A percentile compares a stretch with the other conserved stretches of the same genome.
These are phyloP conservation scores for Beauveria sp. DNA, from an alignment of 2,329 filamentous ascomycete species.

Conservation along the genomic window DNA sequence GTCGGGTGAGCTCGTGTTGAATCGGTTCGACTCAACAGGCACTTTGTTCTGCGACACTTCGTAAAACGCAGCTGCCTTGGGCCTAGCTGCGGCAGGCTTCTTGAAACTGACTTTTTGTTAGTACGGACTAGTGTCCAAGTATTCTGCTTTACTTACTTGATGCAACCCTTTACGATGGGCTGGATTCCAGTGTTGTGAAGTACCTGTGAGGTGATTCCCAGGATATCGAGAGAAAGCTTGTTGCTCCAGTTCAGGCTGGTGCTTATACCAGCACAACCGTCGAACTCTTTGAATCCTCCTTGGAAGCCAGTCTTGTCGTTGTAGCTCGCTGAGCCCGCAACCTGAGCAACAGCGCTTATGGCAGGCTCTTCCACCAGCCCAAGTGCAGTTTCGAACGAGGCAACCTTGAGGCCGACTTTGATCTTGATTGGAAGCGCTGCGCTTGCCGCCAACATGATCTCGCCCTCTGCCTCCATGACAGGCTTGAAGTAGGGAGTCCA, in stretches of 20 bases:
- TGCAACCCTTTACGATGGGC: slow-evolving; percentile 16
- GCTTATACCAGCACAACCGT: slow-evolving; percentile 21
- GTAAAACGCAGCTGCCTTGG: background rate
- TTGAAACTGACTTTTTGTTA: background rate
- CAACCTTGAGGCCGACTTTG: slow-evolving; percentile 18
- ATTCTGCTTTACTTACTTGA: slow-evolving; percentile 16
- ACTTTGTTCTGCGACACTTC: background rate
- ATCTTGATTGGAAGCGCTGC: slow-evolving; percentile 23
- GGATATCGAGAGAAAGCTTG: slow-evolving; percentile 16
- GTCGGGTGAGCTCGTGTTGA: background rate
- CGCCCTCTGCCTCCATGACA: slow-evolving; percentile 21
- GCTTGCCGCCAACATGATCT: slow-evolving; percentile 18
- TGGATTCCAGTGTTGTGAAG: slow-evolving; percentile 19
- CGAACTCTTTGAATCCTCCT: slow-evolving; percentile 15
- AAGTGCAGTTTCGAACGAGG: slow-evolving; percentile 15
- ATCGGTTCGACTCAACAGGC: background rate
- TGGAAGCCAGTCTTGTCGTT: slow-evolving; percentile 9
- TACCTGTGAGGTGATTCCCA: slow-evolving; percentile 12
- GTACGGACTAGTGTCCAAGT: background rate
- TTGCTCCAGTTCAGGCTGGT: slow-evolving; percentile 23
- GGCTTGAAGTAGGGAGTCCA: slow-evolving; percentile 24
- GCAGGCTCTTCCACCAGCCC: slow-evolving; percentile 22
- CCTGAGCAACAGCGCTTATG: slow-evolving; percentile 18
- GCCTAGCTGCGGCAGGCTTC: background rate
- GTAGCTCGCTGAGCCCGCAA: slow-evolving; percentile 14